Evolutionary conservation across 345 rosid genomes (phyloP).

Genomic region (Pistacia integerrima): DNA sequence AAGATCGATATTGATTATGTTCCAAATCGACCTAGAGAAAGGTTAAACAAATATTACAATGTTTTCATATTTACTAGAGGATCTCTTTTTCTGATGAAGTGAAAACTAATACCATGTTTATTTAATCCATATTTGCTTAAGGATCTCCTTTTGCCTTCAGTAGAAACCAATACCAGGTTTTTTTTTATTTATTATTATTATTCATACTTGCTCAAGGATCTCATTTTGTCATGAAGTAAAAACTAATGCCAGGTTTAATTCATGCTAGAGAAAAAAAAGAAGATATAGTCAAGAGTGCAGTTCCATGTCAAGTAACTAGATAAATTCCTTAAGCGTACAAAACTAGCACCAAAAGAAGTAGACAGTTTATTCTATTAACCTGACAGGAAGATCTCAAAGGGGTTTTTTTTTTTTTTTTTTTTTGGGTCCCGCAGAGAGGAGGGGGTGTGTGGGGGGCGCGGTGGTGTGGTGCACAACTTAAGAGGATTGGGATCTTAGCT

Average conservation of each 20-base stretch:
- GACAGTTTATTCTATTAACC: background rate
- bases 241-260: background rate
- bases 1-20: slow-evolving; percentile 94
- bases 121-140: background rate
- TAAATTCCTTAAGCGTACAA: background rate
- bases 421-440: no score
- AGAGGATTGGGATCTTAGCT: background rate
- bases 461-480: no score
- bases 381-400: background rate
- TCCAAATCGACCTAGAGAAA: slow-evolving; percentile 84
- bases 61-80: background rate
- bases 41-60: no score
- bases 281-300: background rate
- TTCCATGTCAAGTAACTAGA: background rate
- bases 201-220: background rate
- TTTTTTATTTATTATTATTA: background rate
- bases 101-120: background rate
- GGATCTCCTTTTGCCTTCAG: no score
- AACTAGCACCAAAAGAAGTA: background rate
- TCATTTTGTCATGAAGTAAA: background rate
- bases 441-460: no score
- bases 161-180: no score
- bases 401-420: background rate
- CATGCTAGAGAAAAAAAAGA: background rate
- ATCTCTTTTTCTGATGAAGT: background rate